These are phyloP conservation scores for Mortierella sp. DNA, from an alignment of 371 early-diverging fungal genomes.

Conservation along the genomic window DNA sequence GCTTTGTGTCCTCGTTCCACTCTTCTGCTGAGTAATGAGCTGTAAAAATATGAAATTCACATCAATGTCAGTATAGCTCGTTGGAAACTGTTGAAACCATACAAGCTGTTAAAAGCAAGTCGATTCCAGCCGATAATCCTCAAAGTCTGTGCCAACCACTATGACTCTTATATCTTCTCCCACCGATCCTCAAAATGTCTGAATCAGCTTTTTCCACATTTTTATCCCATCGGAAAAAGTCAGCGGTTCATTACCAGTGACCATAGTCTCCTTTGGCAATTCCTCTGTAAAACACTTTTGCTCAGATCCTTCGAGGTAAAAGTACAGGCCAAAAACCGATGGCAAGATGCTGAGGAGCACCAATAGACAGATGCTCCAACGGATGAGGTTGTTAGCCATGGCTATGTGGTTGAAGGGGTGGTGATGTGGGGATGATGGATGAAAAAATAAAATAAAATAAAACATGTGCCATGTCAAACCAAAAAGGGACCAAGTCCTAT, in stretches of 20 bases:
- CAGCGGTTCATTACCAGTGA: constrained; percentile 70
- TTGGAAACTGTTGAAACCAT: background rate
- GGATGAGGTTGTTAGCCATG: constrained; percentile 50
- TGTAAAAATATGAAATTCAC: constrained; percentile 24
- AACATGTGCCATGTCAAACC: no score
- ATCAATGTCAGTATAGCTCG: background rate
- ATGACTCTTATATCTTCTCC: background rate
- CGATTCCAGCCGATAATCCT: background rate
- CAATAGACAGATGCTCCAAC: constrained; percentile 50
- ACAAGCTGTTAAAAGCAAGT: background rate
- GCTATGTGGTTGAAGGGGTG: background rate
- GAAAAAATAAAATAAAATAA: background rate
- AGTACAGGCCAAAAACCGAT: constrained; percentile 75
- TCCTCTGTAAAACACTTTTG: constrained; percentile 96
- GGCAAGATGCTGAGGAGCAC: constrained; percentile 54
- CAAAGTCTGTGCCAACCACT: background rate
- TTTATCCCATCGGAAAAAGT: background rate
- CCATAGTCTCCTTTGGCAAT: constrained; percentile 90
- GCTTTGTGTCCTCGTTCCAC: constrained; percentile 72
- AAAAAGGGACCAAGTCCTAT: background rate
- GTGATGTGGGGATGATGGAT: background rate
- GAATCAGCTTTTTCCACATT: background rate
- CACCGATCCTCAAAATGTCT: no score
- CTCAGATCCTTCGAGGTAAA: constrained; percentile 90
- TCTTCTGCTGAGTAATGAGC: constrained; percentile 88